A percentile compares a stretch with the other conserved stretches of the same genome.
phyloP scores from a whole-genome alignment of 2,329 filamentous ascomycete genomes.

The Trichophyton equinum region DNA sequence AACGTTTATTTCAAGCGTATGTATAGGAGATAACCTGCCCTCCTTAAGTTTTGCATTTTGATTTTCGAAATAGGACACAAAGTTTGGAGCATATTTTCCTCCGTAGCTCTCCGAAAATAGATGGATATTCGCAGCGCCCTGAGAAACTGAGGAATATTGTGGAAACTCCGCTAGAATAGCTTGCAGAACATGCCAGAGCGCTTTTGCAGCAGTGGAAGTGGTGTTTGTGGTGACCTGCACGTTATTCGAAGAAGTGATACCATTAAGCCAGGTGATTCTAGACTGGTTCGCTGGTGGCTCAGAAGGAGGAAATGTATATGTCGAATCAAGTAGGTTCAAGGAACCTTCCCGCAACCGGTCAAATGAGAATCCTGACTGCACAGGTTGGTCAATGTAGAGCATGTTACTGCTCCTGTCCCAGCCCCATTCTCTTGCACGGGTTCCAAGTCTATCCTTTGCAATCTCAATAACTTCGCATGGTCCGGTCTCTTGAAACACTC shows the following conservation, averaged over 20 bases:
- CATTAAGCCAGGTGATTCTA: neutral
- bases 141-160: neutral
- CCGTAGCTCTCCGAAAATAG: conserved; percentile 36
- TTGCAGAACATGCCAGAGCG: conserved; percentile 23
- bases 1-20: conserved; percentile 13
- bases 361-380: conserved; percentile 40
- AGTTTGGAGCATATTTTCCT: conserved; percentile 25
- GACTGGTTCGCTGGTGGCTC: neutral
- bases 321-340: neutral
- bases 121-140: neutral
- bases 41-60: neutral
- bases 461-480: conserved; percentile 37
- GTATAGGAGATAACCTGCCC: neutral
- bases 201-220: neutral
- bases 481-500: conserved; percentile 39
- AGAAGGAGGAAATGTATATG: neutral
- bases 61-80: neutral
- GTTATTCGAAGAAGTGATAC: neutral
- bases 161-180: conserved; percentile 52
- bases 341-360: conserved; percentile 11
- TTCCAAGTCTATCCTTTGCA: conserved; percentile 40
- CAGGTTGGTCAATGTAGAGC: conserved; percentile 58
- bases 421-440: conserved; percentile 44
- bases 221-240: conserved; percentile 22
- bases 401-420: conserved; percentile 52